phyloP scores from a whole-genome alignment of 2,329 filamentous ascomycete species.

The Nemania serpens region DNA sequence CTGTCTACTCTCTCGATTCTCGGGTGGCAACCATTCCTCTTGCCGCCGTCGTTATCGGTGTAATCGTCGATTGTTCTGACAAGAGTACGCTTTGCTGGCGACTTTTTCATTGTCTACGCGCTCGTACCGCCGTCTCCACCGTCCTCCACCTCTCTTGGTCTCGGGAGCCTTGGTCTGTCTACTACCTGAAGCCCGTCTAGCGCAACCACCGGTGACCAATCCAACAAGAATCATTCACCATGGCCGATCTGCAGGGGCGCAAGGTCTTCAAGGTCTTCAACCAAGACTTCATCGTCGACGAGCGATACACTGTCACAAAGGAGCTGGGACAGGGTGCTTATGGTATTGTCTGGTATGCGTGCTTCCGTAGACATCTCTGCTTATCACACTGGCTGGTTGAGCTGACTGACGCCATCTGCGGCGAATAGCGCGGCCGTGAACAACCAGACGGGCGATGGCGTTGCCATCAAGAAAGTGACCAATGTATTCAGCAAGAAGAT shows the following conservation, averaged over 20 bases:
- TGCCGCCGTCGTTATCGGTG: background rate
- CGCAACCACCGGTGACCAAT: background rate
- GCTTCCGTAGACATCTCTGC: background rate
- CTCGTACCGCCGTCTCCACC: background rate
- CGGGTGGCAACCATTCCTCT: slow-evolving; percentile 11
- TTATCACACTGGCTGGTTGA: background rate
- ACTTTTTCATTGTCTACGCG: slow-evolving; percentile 12
- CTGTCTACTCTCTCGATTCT: slow-evolving; percentile 13
- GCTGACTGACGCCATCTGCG: slow-evolving; percentile 13
- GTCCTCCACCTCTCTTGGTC: background rate
- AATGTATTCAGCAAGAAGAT: slow-evolving; percentile 99
- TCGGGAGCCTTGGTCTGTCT: background rate
- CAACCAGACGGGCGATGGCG: slow-evolving; percentile 85
- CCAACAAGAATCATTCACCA: slow-evolving; percentile 19
- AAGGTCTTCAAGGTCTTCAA: slow-evolving; percentile 99
- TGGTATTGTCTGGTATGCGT: slow-evolving; percentile 90
- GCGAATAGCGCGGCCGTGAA: slow-evolving; percentile 84
- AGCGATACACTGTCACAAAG: slow-evolving; percentile 98
- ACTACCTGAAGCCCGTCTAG: background rate
- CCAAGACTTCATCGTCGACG: slow-evolving; percentile 98
- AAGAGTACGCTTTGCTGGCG: background rate
- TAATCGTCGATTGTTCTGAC: background rate
- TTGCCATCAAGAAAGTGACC: slow-evolving; percentile 99
- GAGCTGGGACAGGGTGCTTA: slow-evolving; percentile 98
- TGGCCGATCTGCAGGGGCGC: slow-evolving; percentile 45